Conservation (phyloP, 352 stramenopile species). For the Thalassiosira mediterranea region DNA sequence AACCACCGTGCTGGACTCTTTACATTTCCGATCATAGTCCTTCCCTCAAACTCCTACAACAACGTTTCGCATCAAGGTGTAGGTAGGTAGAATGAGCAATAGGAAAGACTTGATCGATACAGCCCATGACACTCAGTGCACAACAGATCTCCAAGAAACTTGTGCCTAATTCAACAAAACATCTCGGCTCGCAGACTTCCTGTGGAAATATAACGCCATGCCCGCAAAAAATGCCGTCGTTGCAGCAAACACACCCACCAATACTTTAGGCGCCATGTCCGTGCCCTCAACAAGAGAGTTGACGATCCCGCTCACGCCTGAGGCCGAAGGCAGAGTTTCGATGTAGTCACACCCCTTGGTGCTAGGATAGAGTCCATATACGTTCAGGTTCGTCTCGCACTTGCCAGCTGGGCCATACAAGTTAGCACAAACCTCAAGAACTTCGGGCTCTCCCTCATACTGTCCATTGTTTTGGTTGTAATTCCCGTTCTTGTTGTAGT, state of each 20-base stretch:
- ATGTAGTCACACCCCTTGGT: constrained; percentile 81
- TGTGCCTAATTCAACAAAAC: too few species aligned
- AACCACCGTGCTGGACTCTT: too few species aligned
- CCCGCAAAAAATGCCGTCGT: constrained; percentile 18
- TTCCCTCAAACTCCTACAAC: too few species aligned
- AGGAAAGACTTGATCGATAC: too few species aligned
- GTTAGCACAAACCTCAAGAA: constrained; percentile 71
- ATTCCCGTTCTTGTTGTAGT: neutral
- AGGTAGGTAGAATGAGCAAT: too few species aligned
- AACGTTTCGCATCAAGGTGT: too few species aligned
- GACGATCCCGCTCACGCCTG: constrained; percentile 62
- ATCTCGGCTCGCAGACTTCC: too few species aligned
- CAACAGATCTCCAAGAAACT: too few species aligned
- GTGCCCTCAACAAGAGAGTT: too few species aligned
- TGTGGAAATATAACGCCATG: constrained; percentile 82
- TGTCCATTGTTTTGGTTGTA: constrained; percentile 60
- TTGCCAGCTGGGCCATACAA: constrained; percentile 74
- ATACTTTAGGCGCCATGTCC: constrained; percentile 34
- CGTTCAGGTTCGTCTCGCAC: constrained; percentile 63
- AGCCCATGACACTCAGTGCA: too few species aligned
- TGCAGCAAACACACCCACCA: constrained; percentile 25
- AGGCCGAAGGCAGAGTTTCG: constrained; percentile 70
- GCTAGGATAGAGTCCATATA: constrained; percentile 42
- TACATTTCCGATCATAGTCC: too few species aligned
- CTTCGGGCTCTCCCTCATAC: constrained; percentile 58